phyloP scores from a whole-genome alignment of 1,284 basidiomycete species.

The Moniliophthora roreri region DNA sequence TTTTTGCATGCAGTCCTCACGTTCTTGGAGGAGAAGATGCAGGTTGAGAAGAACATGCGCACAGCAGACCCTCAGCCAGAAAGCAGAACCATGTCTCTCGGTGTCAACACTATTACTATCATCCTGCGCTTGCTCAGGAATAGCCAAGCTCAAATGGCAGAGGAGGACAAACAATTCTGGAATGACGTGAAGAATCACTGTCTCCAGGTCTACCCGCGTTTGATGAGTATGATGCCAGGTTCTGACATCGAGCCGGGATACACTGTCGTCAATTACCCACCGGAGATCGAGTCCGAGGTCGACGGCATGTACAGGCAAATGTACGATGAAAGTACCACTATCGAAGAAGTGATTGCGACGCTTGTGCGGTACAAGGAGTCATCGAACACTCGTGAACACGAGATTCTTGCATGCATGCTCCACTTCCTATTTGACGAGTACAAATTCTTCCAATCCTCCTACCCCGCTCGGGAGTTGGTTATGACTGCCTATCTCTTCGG shows the following conservation, averaged over 20 bases:
- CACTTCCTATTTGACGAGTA: constrained; percentile 99
- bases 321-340: constrained; percentile 93
- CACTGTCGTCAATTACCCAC: constrained; percentile 83
- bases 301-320: constrained; percentile 97
- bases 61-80: constrained; percentile 80
- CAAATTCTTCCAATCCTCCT: constrained; percentile 97
- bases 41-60: constrained; percentile 79
- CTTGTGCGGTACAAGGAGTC: constrained; percentile 87
- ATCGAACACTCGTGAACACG: constrained; percentile 82
- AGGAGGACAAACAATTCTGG: constrained; percentile 86
- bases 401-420: constrained; percentile 98
- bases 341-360: constrained; percentile 91
- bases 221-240: constrained; percentile 93
- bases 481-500: constrained; percentile 98
- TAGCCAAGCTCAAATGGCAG: constrained; percentile 65
- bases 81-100: constrained; percentile 79
- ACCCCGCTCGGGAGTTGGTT: constrained; percentile 91
- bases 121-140: constrained; percentile 86
- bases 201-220: constrained; percentile 92
- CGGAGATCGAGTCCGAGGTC: constrained; percentile 91
- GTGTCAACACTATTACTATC: constrained; percentile 86
- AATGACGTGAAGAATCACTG: constrained; percentile 93
- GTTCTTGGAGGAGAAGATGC: constrained; percentile 91
- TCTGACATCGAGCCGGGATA: constrained; percentile 92
- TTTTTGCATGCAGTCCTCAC: constrained; percentile 87